Evolutionary conservation across 208 protist species (phyloP).

Genomic region (Leishmania arabica): DNA sequence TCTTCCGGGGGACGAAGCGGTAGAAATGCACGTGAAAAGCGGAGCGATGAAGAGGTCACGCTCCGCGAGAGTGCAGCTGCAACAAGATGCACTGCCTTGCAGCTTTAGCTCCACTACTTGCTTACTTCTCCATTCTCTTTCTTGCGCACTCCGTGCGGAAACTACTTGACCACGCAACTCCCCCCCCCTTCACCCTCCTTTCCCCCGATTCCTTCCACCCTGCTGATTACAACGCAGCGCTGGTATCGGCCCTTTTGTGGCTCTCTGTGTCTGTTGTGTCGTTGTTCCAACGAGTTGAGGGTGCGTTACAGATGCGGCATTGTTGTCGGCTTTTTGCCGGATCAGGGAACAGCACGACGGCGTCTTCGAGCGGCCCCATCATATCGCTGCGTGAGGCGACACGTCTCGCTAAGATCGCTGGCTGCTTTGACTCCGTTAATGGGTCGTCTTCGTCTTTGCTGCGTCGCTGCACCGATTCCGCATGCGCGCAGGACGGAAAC

Average conservation of each 20-base stretch:
- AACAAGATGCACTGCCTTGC: neutral
- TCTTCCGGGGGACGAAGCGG: neutral
- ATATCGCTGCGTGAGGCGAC: constrained; percentile 18
- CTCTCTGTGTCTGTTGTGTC: neutral
- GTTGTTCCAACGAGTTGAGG: neutral
- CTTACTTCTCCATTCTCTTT: neutral
- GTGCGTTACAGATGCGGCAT: neutral
- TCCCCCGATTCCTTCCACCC: neutral
- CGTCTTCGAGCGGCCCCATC: neutral
- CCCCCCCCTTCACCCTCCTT: neutral
- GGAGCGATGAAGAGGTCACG: neutral
- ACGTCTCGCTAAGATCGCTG: neutral
- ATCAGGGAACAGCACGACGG: neutral
- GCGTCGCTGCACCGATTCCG: constrained; percentile 11
- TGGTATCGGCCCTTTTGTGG: neutral
- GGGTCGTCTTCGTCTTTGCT: neutral
- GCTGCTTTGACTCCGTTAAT: constrained; percentile 7
- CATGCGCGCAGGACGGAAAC: neutral
- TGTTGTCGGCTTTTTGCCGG: neutral
- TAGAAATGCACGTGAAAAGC: neutral
- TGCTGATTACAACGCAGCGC: neutral
- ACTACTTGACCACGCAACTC: too few species aligned
- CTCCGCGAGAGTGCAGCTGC: neutral
- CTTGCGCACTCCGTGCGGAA: neutral
- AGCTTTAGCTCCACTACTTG: neutral